Evolutionary conservation across 1,139 yeast species (phyloP), one percentile per base, ranked within the genome.

Genomic region (Pichia sp.): DNA sequence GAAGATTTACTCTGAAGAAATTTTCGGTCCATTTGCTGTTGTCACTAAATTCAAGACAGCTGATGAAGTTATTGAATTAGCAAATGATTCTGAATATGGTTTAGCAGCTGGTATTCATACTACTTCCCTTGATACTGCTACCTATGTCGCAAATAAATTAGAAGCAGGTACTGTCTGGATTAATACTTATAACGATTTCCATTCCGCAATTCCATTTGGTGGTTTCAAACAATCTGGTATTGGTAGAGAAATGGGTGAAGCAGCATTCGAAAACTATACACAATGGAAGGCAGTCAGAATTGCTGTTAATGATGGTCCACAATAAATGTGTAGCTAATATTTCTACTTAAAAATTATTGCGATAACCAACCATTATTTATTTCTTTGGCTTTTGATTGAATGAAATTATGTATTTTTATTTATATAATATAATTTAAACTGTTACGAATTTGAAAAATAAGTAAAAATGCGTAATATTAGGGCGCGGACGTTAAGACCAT

Each of bases 51-150:
- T 82, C 69, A 69, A 68, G 55, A 71, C 79, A 41, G 67, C 75
- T 48, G 87, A 81, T 49, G 86, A 82, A 60, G 84, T 73, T 45
- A 68, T 82, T 47, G 68, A 68, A 51, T 67, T 72, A 66, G 87
- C 87, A 49, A 82, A 82, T 65, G 75, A 76, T 61, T 72, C 86
- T 30, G 79, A 77, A 48, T 82, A 76, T 61, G 96, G 96, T 55
- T 76, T 87, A 57, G 95, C 89, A 59, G 87, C 95, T 38, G 87
- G 92, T 59, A 69, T 82, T 46, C 85, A 82, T 66, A 80, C 89
- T 44, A 69, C 68, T 47, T 76, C 76, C 58, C 46, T 73, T 46
- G 65, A 67, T 62, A 75, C 71, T 51, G 78, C 79, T 40, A 61
- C 78, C 54, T 69, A 69, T 46, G 84, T 82, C 51, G 69, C 89